Evolutionary conservation across 2,329 filamentous ascomycete species (phyloP).

Genomic region (Fusarium xyrophilum): DNA sequence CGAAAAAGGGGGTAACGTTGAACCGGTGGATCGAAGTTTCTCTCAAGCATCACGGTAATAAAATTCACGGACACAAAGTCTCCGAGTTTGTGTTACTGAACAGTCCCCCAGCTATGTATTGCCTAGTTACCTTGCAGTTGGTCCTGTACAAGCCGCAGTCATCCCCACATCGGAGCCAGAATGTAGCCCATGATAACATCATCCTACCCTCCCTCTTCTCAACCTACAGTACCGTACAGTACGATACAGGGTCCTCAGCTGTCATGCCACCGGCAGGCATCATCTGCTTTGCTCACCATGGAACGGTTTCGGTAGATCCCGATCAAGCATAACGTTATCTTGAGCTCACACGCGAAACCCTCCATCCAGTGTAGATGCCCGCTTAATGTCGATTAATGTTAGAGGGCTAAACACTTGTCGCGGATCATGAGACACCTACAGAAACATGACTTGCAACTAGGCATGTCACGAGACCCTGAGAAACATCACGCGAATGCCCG

Average conservation of each 20-base stretch:
- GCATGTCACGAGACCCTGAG: conserved; percentile 21
- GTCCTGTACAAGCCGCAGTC: conserved; percentile 8
- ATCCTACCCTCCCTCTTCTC: conserved; percentile 30
- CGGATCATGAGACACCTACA: conserved; percentile 15
- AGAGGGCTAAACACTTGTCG: neutral
- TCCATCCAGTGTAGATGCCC: neutral
- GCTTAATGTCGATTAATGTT: neutral
- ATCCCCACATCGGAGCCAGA: conserved; percentile 21
- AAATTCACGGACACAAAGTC: neutral
- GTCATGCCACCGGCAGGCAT: conserved; percentile 37
- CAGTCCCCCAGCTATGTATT: neutral
- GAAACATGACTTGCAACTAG: conserved; percentile 20
- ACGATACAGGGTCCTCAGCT: conserved; percentile 8
- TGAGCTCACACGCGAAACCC: conserved; percentile 1
- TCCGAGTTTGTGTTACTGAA: conserved; percentile 2
- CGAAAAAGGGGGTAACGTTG: neutral
- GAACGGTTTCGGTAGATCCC: conserved; percentile 28
- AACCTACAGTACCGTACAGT: neutral
- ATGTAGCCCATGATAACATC: conserved; percentile 41
- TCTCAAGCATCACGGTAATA: conserved; percentile 6
- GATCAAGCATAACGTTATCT: conserved; percentile 18
- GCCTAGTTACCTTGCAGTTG: neutral
- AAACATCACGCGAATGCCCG: conserved; percentile 16
- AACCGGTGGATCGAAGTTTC: neutral
- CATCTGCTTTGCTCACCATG: conserved; percentile 25